Conservation (phyloP, 2,329 filamentous ascomycete genomes). For the Passalora sequoiae region DNA sequence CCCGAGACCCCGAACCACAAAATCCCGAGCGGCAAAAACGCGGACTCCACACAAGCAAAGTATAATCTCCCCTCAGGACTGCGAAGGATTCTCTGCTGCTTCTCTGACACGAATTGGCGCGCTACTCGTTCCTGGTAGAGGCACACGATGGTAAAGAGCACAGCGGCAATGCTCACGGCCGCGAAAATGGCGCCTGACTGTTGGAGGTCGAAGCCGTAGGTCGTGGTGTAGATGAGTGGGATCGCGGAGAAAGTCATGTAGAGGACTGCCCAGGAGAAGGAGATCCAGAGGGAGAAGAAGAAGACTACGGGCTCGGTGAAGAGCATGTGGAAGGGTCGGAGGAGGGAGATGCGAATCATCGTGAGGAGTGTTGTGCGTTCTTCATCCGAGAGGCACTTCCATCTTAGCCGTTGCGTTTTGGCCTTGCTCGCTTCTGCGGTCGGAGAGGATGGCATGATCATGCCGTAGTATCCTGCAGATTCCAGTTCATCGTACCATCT, state of each 20-base stretch:
- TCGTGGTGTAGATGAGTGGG: constrained; percentile 66
- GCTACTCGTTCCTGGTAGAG: constrained; percentile 34
- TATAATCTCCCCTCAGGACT: constrained; percentile 75
- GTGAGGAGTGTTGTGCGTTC: constrained; percentile 61
- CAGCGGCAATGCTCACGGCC: constrained; percentile 61
- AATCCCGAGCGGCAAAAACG: constrained; percentile 70
- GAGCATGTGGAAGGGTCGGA: constrained; percentile 72
- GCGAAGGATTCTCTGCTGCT: constrained; percentile 36
- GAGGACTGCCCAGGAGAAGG: constrained; percentile 83
- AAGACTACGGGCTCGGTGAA: constrained; percentile 74
- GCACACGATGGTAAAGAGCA: constrained; percentile 68
- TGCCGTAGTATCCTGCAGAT: constrained; percentile 53
- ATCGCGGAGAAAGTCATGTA: constrained; percentile 80
- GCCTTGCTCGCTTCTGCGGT: constrained; percentile 24
- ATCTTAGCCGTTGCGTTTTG: constrained; percentile 51
- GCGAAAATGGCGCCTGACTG: constrained; percentile 68
- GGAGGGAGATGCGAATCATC: constrained; percentile 69
- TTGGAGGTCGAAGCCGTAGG: constrained; percentile 62
- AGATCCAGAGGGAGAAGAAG: constrained; percentile 83
- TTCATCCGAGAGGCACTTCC: constrained; percentile 75
- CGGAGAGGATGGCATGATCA: constrained; percentile 41
- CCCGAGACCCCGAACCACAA: constrained; percentile 73
- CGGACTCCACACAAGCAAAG: constrained; percentile 71
- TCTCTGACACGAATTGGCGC: constrained; percentile 16
- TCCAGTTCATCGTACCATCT: constrained; percentile 73